A percentile compares a stretch with the other conserved stretches of the same genome.
Conservation (phyloP, 495 filamentous ascomycete genomes). For the Aspergillus taichungensis region DNA sequence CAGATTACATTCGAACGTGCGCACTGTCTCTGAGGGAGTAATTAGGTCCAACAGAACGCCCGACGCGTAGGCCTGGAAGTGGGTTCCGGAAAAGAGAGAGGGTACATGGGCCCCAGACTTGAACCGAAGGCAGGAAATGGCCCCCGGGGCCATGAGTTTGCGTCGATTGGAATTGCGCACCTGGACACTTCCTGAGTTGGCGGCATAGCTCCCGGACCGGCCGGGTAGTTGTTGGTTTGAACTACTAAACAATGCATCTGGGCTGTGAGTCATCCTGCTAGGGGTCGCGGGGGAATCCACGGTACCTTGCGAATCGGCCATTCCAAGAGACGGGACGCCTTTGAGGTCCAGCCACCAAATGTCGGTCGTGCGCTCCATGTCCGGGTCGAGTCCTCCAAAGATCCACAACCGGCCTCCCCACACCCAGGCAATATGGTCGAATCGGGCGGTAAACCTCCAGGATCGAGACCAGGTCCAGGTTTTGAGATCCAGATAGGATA, state of each 20-base stretch:
- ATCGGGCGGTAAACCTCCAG: conserved; percentile 89
- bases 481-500: conserved; percentile 92
- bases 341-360: conserved; percentile 96
- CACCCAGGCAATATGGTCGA: conserved; percentile 88
- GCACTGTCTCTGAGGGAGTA: conserved; percentile 79
- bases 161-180: conserved; percentile 62
- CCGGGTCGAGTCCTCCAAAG: conserved; percentile 87
- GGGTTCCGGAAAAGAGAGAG: conserved; percentile 76
- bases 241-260: conserved; percentile 36
- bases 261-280: conserved; percentile 31
- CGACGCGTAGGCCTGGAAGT: conserved; percentile 92
- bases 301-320: conserved; percentile 58
- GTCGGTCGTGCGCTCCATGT: conserved; percentile 93
- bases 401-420: conserved; percentile 92
- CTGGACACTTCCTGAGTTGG: conserved; percentile 82
- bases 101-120: conserved; percentile 82
- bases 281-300: conserved; percentile 34
- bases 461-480: conserved; percentile 96
- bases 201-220: conserved; percentile 69
- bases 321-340: conserved; percentile 74
- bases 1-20: conserved; percentile 76
- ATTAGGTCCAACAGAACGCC: conserved; percentile 88
- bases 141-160: conserved; percentile 69
- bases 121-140: conserved; percentile 85
- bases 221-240: conserved; percentile 31